Percentiles rank a stretch among this genome's conserved stretches.
Conservation (phyloP, 2,329 filamentous ascomycete species). For the Rutstroemia sp. region DNA sequence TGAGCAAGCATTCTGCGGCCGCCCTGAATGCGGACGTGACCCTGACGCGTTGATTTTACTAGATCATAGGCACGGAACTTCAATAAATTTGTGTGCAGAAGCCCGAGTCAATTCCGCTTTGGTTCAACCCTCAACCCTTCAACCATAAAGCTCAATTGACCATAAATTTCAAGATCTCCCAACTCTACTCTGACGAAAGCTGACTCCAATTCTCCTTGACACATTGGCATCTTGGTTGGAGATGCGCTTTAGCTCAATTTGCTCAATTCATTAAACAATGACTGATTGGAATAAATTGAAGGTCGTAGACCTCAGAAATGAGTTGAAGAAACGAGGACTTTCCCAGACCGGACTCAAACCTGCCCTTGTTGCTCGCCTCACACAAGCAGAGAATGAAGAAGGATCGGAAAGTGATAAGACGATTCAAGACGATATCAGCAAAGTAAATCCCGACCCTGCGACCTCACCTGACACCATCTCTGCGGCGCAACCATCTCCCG, state of each 20-base stretch:
- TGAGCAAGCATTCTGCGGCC: not conserved
- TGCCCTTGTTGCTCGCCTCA: slow-evolving; percentile 60
- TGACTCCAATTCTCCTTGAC: not conserved
- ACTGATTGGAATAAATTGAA: slow-evolving; percentile 53
- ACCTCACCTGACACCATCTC: slow-evolving; percentile 22
- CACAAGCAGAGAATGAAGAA: slow-evolving; percentile 34
- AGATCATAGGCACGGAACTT: not conserved
- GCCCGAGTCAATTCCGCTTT: not conserved
- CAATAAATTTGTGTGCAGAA: slow-evolving; percentile 4
- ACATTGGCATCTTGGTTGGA: not conserved
- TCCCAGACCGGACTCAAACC: slow-evolving; percentile 62
- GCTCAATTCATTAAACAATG: slow-evolving; percentile 30
- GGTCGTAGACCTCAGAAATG: slow-evolving; percentile 67
- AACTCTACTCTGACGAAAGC: no score
- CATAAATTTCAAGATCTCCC: not conserved
- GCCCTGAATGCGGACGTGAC: not conserved
- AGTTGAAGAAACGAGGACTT: slow-evolving; percentile 66
- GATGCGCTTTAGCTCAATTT: not conserved
- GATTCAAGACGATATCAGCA: slow-evolving; percentile 21
- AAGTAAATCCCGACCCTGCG: slow-evolving; percentile 16
- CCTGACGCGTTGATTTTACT: slow-evolving; percentile 5
- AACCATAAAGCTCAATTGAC: not conserved
- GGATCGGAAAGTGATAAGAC: slow-evolving; percentile 28
- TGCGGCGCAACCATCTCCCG: slow-evolving; percentile 10
- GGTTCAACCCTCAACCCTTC: no score